Percentiles rank a stretch among this genome's conserved stretches.
phyloP scores from a whole-genome alignment of 176 grass and related monocot genomes.

The Oryza australiensis region DNA sequence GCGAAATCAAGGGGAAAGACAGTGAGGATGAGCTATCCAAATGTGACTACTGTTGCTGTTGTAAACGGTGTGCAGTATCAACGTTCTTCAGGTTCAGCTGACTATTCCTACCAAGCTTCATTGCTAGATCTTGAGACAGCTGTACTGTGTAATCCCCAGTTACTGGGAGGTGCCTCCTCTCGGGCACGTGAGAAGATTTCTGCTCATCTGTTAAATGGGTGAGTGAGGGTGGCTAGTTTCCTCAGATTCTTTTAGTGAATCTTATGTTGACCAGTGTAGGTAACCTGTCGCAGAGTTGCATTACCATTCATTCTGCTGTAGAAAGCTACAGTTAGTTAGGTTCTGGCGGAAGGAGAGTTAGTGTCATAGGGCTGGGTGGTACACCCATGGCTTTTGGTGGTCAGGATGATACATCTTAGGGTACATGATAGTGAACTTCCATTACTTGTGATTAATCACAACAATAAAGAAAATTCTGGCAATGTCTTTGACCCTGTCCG shows the following conservation, averaged over 20 bases:
- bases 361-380: constrained; percentile 22
- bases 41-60: constrained; percentile 29
- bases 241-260: constrained; percentile 20
- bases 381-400: constrained; percentile 9
- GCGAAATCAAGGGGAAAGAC: constrained; percentile 51
- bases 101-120: constrained; percentile 45
- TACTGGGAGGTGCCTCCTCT: constrained; percentile 38
- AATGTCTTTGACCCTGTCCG: neutral
- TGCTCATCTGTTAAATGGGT: constrained; percentile 43
- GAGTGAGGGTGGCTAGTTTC: constrained; percentile 21
- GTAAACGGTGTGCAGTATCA: constrained; percentile 27
- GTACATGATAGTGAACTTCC: constrained; percentile 44
- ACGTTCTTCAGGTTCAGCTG: constrained; percentile 4
- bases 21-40: neutral
- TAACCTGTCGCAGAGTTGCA: neutral
- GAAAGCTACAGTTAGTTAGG: constrained; percentile 52
- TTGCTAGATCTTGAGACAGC: constrained; percentile 64
- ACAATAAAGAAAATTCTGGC: constrained; percentile 28
- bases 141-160: constrained; percentile 46
- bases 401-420: constrained; percentile 48
- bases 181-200: constrained; percentile 49
- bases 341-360: constrained; percentile 38
- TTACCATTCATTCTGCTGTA: constrained; percentile 41
- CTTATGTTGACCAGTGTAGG: constrained; percentile 24
- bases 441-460: constrained; percentile 51